Conservation (phyloP, 179 eudicot species). For the Gypsophila paniculata region DNA sequence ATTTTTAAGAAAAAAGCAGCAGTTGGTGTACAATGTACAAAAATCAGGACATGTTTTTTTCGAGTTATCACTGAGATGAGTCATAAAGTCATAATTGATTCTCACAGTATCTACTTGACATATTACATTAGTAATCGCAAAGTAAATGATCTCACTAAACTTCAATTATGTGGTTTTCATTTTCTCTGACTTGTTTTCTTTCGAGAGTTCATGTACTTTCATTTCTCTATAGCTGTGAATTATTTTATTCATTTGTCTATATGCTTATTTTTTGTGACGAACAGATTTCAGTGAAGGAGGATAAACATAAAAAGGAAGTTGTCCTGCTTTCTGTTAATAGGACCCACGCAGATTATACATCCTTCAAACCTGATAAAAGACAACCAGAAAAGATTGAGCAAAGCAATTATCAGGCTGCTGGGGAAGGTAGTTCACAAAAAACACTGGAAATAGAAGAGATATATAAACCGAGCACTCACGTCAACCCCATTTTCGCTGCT, state of each 20-base stretch:
- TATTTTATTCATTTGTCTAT: neutral
- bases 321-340: conserved; percentile 62
- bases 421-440: conserved; percentile 38
- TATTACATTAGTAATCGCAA: neutral
- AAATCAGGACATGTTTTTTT: no score
- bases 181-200: no score
- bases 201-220: no score
- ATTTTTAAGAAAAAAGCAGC: no score
- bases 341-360: conserved; percentile 58
- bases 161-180: conserved; percentile 3
- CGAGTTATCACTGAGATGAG: no score
- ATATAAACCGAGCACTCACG: conserved; percentile 77
- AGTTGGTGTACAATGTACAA: no score
- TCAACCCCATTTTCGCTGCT: conserved; percentile 66
- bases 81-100: neutral
- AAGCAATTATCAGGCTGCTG: conserved; percentile 32
- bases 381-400: conserved; percentile 56
- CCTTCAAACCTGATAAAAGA: conserved; percentile 79
- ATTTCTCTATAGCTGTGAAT: conserved; percentile 1
- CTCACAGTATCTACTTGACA: neutral
- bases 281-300: conserved; percentile 89
- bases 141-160: neutral
- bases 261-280: neutral
- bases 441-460: conserved; percentile 63
- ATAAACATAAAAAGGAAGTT: conserved; percentile 86